Evolutionary conservation across 176 grass and related monocot species (phyloP).

Genomic region (Hsuehochloa calcarea): DNA sequence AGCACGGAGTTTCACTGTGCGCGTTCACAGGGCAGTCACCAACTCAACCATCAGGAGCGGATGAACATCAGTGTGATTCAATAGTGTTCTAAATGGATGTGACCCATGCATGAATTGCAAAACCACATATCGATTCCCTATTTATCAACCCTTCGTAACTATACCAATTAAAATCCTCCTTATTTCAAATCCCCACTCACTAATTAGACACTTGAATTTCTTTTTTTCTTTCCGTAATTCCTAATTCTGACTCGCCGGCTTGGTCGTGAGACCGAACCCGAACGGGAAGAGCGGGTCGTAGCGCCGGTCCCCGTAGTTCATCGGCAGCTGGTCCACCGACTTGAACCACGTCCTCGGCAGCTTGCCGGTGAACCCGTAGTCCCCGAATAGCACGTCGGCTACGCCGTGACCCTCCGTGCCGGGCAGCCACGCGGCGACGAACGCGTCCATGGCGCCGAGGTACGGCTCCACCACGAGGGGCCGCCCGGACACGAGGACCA

Average conservation of each 20-base stretch:
- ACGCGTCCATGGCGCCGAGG: conserved; percentile 54
- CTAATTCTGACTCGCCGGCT: background rate
- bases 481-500: conserved; percentile 60
- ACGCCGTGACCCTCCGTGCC: conserved; percentile 87
- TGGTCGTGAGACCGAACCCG: conserved; percentile 74
- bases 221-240: background rate
- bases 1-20: no score
- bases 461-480: conserved; percentile 84
- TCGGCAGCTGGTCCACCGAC: conserved; percentile 85
- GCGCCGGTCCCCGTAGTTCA: conserved; percentile 76
- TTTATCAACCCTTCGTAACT: background rate
- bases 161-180: background rate
- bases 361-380: conserved; percentile 81
- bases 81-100: no score
- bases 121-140: no score
- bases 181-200: background rate
- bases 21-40: no score
- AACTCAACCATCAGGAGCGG: no score
- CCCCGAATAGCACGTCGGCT: conserved; percentile 70
- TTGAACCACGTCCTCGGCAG: conserved; percentile 88
- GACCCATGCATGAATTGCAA: no score
- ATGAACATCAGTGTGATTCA: no score
- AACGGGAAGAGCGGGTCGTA: conserved; percentile 88
- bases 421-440: conserved; percentile 88
- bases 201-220: background rate